Conservation (phyloP, 495 filamentous ascomycete species). For the Xylaria telfairii region DNA sequence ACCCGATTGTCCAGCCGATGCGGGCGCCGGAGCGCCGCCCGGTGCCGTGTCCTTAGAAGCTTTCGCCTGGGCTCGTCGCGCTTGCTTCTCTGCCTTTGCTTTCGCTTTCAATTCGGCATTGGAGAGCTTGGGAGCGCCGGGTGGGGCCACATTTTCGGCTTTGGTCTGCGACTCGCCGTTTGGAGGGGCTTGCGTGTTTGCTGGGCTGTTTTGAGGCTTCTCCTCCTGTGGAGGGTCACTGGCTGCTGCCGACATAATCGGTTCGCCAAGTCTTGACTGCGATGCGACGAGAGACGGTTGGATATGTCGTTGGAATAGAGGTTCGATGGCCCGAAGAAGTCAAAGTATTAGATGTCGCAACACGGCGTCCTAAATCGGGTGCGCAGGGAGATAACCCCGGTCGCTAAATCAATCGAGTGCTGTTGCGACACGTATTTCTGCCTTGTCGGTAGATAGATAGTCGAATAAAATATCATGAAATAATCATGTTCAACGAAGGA, state of each 20-base stretch:
- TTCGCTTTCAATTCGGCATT: slow-evolving; percentile 76
- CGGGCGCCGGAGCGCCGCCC: slow-evolving; percentile 33
- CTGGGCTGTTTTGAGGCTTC: slow-evolving; percentile 39
- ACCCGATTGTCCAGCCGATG: slow-evolving; percentile 32
- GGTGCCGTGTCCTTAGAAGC: slow-evolving; percentile 48
- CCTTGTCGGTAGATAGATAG: background rate
- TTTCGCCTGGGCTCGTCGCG: slow-evolving; percentile 70
- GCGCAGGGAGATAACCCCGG: background rate
- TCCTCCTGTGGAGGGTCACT: slow-evolving; percentile 30
- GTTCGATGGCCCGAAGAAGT: background rate
- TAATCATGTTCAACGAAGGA: background rate
- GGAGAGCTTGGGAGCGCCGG: slow-evolving; percentile 55
- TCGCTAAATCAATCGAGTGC: background rate
- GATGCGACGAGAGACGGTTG: background rate
- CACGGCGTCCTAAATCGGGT: background rate
- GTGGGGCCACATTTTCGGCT: slow-evolving; percentile 23
- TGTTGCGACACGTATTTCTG: background rate
- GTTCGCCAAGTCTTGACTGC: background rate
- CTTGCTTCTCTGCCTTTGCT: slow-evolving; percentile 80
- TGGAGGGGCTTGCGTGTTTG: slow-evolving; percentile 32
- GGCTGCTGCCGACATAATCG: slow-evolving; percentile 16
- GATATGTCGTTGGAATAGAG: background rate
- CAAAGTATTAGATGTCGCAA: background rate
- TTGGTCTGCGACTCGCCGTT: slow-evolving; percentile 36
- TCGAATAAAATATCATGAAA: background rate